Conservation (phyloP, 2,329 filamentous ascomycete genomes). For the Pyrenochaeta sp. region DNA sequence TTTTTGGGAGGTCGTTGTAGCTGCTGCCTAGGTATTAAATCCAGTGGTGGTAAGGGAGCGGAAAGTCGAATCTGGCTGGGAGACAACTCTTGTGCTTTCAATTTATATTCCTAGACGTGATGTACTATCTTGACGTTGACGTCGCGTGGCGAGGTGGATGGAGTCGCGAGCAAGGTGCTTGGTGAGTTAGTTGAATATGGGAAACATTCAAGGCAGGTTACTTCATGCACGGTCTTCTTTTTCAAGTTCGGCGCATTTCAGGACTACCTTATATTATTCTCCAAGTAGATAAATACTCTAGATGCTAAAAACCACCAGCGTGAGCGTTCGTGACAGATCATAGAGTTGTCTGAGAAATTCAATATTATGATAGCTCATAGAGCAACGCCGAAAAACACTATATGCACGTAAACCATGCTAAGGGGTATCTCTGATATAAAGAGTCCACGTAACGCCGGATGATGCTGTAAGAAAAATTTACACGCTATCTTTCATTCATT, state of each 20-base stretch:
- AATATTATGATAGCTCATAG: not conserved
- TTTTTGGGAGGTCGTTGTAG: not conserved
- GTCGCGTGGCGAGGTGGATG: no score
- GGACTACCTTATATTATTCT: not conserved
- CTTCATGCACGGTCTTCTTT: not conserved
- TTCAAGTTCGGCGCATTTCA: not conserved
- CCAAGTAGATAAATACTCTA: not conserved
- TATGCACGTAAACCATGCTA: conserved; percentile 9
- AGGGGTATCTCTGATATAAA: conserved; percentile 20
- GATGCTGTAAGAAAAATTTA: conserved; percentile 3
- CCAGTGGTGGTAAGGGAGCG: not conserved
- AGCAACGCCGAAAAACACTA: conserved; percentile 2
- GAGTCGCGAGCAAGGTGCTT: no score
- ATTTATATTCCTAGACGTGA: no score
- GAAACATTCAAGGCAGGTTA: no score
- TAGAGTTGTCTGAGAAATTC: not conserved
- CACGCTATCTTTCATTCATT: not conserved
- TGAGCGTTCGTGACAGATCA: not conserved
- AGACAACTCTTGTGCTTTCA: not conserved
- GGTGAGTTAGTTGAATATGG: no score
- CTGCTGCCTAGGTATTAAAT: not conserved
- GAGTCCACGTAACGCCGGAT: conserved; percentile 11
- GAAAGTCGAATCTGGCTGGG: not conserved
- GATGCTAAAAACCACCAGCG: not conserved
- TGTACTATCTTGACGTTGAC: no score